Evolutionary conservation across 306 rosid genomes (phyloP).

Genomic region (Senna tora): DNA sequence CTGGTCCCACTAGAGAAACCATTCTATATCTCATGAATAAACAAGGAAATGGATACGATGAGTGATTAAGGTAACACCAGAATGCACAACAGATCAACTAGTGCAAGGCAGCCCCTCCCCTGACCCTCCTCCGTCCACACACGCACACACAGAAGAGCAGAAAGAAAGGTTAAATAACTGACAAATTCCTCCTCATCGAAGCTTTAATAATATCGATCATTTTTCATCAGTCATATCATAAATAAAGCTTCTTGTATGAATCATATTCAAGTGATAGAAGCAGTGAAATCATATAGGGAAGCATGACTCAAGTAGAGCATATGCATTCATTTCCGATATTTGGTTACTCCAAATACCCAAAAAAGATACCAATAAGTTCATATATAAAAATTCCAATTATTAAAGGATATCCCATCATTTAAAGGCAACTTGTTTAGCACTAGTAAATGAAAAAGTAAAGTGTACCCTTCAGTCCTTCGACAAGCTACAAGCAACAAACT

Average conservation of each 20-base stretch:
- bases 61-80: neutral
- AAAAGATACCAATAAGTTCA: neutral
- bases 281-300: neutral
- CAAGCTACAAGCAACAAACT: conserved; percentile 1
- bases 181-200: neutral
- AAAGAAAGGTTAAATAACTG: neutral
- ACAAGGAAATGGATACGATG: neutral
- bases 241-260: neutral
- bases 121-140: neutral
- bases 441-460: neutral
- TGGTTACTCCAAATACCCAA: neutral
- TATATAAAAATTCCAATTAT: neutral
- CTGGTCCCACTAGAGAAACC: neutral
- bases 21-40: neutral
- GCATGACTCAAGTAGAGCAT: neutral
- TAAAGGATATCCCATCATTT: neutral
- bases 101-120: neutral
- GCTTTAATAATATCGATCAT: neutral
- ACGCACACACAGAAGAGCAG: neutral
- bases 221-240: neutral
- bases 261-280: neutral
- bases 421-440: neutral
- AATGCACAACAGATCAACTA: conserved; percentile 13
- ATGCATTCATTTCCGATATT: neutral
- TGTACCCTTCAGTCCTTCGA: conserved; percentile 16